Evolutionary conservation across 306 rosid species (phyloP), one percentile per base, ranked within the genome.

Genomic region (Pyrus betulifolia): DNA sequence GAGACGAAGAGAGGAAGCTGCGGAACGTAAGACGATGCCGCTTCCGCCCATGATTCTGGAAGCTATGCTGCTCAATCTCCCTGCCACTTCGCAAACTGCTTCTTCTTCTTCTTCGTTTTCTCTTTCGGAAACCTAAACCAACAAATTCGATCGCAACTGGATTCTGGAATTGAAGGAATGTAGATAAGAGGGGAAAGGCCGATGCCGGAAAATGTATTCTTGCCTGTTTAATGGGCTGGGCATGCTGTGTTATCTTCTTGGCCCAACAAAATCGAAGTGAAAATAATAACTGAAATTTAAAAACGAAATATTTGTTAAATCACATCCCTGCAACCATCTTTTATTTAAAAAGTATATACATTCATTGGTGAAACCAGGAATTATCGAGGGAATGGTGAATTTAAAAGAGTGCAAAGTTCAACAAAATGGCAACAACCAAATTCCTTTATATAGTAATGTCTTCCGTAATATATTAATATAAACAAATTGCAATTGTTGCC

Each of bases 21-120:
- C 82, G 8, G 97, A 96, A 75, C 98, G 89, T 70, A 33, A 51
- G 35, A 92, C 96, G 58, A 96, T 90, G 67, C 97, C 91, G 84
- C 82, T 92, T 76, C 93, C 97, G 14, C 93, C 97, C 69, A 88
- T 82, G 88, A 96, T 87, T 81, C 60, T 87, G 7, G 99, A 96
- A 31, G 93, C 94, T 74, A 79, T 86, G 74, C 71, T 80, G 78
- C 88, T 81, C 79, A 92, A 74, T 84, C 87, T 86, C 27, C 96
- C 96, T 67, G 99, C 97, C 97, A 96, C 76, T 72, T 61, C 62
- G 28, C 57, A 28, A 27, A 78, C 5, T 30, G 68, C 55, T 75
- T 65, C 69, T 30, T 1, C 54, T 44, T 44, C 46, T 49, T 49
- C 54, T 68, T 64, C 46, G 10, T 15, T n/a, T n/a, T n/a, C n/a